Conservation (phyloP, 169 alveolate species). For the Eimeria maxima region DNA sequence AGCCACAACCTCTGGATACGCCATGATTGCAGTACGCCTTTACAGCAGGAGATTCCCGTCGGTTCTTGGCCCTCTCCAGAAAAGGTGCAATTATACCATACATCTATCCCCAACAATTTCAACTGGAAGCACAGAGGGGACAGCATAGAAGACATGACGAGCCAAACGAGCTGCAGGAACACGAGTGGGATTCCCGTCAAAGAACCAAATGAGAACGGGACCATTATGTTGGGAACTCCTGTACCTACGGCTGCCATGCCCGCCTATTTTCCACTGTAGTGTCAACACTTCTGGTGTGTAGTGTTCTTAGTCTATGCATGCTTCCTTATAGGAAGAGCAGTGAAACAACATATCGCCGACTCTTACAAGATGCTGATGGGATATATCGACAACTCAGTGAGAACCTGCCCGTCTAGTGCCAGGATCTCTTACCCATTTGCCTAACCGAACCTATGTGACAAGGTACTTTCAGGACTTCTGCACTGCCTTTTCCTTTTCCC, state of each 20-base stretch:
- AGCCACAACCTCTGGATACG: background rate
- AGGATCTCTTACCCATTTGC: background rate
- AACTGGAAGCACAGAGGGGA: background rate
- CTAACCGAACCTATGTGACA: background rate
- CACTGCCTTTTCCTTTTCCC: background rate
- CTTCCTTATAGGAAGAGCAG: background rate
- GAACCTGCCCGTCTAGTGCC: background rate
- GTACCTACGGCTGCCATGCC: constrained; percentile 60
- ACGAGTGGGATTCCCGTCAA: background rate
- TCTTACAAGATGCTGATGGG: background rate
- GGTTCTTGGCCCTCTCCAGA: constrained; percentile 54
- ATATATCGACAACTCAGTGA: background rate
- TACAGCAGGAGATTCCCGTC: constrained; percentile 49
- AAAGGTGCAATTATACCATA: background rate
- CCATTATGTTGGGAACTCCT: background rate
- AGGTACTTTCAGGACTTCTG: background rate
- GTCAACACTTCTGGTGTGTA: background rate
- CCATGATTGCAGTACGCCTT: constrained; percentile 34
- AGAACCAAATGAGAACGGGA: background rate
- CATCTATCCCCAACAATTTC: background rate
- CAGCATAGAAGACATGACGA: background rate
- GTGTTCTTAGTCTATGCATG: background rate
- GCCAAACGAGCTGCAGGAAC: background rate
- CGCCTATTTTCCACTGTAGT: constrained; percentile 18
- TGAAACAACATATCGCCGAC: background rate